A percentile compares a stretch with the other conserved stretches of the same genome.
Evolutionary conservation across 495 filamentous ascomycete species (phyloP).

Genomic region (Tuber aestivum): DNA sequence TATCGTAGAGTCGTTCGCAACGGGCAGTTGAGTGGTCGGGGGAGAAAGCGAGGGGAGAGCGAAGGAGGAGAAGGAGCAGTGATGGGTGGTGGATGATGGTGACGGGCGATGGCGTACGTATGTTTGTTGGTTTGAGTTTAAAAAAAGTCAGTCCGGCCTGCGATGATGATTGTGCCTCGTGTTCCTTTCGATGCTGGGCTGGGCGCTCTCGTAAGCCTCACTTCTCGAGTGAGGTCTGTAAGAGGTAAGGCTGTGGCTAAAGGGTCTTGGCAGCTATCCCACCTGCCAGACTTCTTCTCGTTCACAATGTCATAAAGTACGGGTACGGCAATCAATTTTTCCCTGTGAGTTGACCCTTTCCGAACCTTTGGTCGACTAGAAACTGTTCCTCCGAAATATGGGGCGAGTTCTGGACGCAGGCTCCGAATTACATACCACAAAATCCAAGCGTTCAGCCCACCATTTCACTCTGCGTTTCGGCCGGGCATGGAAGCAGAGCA

Average conservation of each 20-base stretch:
- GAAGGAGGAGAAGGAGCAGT: slow-evolving; percentile 2
- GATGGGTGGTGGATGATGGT: background rate
- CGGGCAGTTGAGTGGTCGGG: background rate
- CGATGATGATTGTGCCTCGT: slow-evolving; percentile 3
- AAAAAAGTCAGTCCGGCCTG: background rate
- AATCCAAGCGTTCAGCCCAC: background rate
- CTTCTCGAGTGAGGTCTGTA: background rate
- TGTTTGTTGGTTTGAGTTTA: slow-evolving; percentile 1
- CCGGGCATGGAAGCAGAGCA: too few species aligned
- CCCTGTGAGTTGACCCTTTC: background rate
- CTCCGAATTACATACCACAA: background rate
- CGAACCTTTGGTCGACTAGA: background rate
- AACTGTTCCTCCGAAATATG: background rate
- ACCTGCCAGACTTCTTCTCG: background rate
- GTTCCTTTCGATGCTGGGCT: background rate
- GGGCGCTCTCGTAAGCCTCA: slow-evolving; percentile 1
- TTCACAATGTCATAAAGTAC: background rate
- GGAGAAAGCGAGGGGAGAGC: background rate
- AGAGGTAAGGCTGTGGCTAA: background rate
- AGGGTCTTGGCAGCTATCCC: background rate
- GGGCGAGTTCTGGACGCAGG: background rate
- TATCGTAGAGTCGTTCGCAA: background rate
- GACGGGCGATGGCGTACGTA: background rate
- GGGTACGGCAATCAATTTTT: background rate
- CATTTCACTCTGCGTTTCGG: background rate